Conservation (phyloP, 2,329 filamentous ascomycete genomes). For the Phyllosticta citriasiana region DNA sequence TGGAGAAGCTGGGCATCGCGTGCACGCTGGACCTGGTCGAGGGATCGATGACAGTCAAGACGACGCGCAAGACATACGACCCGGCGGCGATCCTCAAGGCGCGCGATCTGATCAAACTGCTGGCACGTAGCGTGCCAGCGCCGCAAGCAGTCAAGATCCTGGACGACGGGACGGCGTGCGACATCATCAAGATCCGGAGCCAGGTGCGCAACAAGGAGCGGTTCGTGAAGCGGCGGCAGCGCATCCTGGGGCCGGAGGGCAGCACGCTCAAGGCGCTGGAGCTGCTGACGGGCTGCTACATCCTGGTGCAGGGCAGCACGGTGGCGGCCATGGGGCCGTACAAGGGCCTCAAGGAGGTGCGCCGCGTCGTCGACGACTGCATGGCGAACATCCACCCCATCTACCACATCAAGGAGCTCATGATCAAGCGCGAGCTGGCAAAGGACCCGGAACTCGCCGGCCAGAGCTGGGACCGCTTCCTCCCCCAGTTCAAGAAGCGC, state of each 20-base stretch:
- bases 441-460: conserved; percentile 79
- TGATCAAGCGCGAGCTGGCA: conserved; percentile 86
- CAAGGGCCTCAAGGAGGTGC: conserved; percentile 87
- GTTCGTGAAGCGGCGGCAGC: conserved; percentile 88
- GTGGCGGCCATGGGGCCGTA: conserved; percentile 86
- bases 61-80: conserved; percentile 83
- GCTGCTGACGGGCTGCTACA: conserved; percentile 81
- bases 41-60: conserved; percentile 94
- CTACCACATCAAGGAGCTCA: conserved; percentile 90
- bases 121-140: conserved; percentile 83
- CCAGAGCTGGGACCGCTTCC: conserved; percentile 91
- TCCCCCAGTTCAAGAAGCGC: conserved; percentile 94
- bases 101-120: conserved; percentile 84
- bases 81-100: conserved; percentile 89
- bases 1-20: conserved; percentile 80
- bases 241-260: conserved; percentile 83
- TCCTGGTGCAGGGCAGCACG: conserved; percentile 93
- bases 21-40: conserved; percentile 92
- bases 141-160: conserved; percentile 91
- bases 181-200: conserved; percentile 91
- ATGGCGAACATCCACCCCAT: conserved; percentile 90
- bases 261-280: conserved; percentile 91
- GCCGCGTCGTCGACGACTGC: conserved; percentile 83
- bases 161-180: conserved; percentile 81
- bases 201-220: conserved; percentile 88